These are phyloP conservation scores for Marasmius tenuissimus DNA, from an alignment of 1,284 basidiomycete genomes.

Conservation along the genomic window DNA sequence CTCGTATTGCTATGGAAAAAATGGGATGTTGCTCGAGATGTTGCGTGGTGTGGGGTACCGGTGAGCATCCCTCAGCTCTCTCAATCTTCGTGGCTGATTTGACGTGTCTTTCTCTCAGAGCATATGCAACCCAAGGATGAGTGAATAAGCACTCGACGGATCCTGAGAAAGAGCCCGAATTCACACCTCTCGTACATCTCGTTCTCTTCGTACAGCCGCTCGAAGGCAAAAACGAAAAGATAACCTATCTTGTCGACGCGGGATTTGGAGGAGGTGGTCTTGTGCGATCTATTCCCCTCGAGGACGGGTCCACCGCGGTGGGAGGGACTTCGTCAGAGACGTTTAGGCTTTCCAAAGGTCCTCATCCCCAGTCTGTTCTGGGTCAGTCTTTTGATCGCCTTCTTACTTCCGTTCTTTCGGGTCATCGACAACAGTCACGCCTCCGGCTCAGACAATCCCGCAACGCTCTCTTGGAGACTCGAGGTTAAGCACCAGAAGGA, in stretches of 20 bases:
- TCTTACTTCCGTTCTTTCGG: background rate
- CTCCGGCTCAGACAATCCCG: slow-evolving; percentile 7
- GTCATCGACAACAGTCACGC: slow-evolving; percentile 1
- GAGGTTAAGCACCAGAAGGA: slow-evolving; percentile 22
- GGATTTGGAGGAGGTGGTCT: slow-evolving; percentile 32
- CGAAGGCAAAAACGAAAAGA: slow-evolving; percentile 20
- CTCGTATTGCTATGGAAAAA: slow-evolving; percentile 39
- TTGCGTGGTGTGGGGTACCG: slow-evolving; percentile 37
- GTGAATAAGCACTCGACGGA: slow-evolving; percentile 21
- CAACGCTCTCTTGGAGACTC: slow-evolving; percentile 27
- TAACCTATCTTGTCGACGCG: slow-evolving; percentile 38
- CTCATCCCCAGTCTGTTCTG: slow-evolving; percentile 22
- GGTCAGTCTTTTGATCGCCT: slow-evolving; percentile 12
- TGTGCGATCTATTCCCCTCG: slow-evolving; percentile 33
- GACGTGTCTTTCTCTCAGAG: slow-evolving; percentile 18
- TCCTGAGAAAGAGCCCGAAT: slow-evolving; percentile 8
- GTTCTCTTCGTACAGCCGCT: slow-evolving; percentile 37
- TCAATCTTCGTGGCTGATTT: too few species aligned
- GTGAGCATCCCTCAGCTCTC: slow-evolving; percentile 15
- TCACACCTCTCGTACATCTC: slow-evolving; percentile 28
- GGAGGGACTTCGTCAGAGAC: slow-evolving; percentile 27
- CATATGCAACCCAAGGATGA: slow-evolving; percentile 29
- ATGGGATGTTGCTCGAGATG: slow-evolving; percentile 33
- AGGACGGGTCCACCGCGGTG: slow-evolving; percentile 23
- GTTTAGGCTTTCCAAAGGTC: slow-evolving; percentile 23